These are phyloP conservation scores for Hysterium pulicare DNA, from an alignment of 2,329 filamentous ascomycete species.

Conservation along the genomic window DNA sequence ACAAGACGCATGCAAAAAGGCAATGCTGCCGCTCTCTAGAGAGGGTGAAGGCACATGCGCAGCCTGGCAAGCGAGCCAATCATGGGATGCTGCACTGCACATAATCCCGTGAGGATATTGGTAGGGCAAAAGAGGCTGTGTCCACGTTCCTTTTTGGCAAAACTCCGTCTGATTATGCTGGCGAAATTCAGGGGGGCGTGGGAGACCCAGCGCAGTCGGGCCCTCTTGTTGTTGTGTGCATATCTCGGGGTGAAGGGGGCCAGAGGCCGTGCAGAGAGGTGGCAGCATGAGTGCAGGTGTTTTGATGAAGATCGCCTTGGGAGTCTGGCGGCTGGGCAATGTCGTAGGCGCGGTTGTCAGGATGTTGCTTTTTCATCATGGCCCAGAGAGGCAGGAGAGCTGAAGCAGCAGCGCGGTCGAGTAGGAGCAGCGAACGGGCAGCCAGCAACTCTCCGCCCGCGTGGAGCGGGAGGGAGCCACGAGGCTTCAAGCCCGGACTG, in stretches of 20 bases:
- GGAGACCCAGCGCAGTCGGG: conserved; percentile 1
- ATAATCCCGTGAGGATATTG: conserved; percentile 4
- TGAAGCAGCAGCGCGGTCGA: no score
- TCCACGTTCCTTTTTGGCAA: conserved; percentile 17
- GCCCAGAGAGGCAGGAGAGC: conserved; percentile 5
- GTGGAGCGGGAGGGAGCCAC: conserved; percentile 3
- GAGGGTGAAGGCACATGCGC: not conserved
- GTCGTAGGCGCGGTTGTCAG: not conserved
- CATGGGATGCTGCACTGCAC: not conserved
- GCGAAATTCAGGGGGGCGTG: conserved; percentile 4
- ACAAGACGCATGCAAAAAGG: not conserved
- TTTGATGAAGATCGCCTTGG: conserved; percentile 1
- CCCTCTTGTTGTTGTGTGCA: not conserved
- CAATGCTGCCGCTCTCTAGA: not conserved
- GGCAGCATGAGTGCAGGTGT: not conserved
- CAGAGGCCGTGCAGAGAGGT: not conserved
- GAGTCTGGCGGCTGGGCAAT: no score
- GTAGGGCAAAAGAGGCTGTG: conserved; percentile 21
- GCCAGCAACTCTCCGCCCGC: not conserved
- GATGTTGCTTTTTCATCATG: conserved; percentile 7
- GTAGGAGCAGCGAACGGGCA: no score
- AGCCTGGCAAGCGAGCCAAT: conserved; percentile 7
- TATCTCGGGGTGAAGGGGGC: not conserved
- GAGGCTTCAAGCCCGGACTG: conserved; percentile 1
- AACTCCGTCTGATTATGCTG: conserved; percentile 10